These are phyloP conservation scores for Royoungia palumana DNA, from an alignment of 768 basidiomycete genomes.

Conservation along the genomic window DNA sequence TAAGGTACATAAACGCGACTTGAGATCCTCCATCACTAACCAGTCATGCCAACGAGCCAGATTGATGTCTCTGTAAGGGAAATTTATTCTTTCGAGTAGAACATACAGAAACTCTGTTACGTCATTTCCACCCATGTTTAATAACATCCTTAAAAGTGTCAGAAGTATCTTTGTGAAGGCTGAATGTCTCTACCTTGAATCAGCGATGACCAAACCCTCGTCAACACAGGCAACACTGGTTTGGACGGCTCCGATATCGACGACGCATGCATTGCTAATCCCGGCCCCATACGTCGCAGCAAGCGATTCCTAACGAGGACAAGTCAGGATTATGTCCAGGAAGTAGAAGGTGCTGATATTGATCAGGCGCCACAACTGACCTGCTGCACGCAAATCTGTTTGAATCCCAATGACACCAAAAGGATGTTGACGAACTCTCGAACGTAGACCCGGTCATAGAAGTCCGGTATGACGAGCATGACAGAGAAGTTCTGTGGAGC, in stretches of 20 bases:
- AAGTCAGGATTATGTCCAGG: background rate
- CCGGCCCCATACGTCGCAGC: constrained; percentile 95
- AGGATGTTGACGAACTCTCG: constrained; percentile 73
- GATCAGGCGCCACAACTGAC: constrained; percentile 33
- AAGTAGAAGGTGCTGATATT: background rate
- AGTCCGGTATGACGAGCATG: constrained; percentile 88
- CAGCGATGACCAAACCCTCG: constrained; percentile 83
- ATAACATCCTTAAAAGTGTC: constrained; percentile 51
- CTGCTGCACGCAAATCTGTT: constrained; percentile 90
- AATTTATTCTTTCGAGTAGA: constrained; percentile 72
- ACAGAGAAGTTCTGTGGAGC: constrained; percentile 73
- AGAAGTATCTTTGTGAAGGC: constrained; percentile 2
- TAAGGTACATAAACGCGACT: constrained; percentile 78
- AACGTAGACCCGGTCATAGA: constrained; percentile 82
- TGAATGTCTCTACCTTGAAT: constrained; percentile 64
- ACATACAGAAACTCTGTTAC: constrained; percentile 87
- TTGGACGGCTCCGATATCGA: constrained; percentile 85
- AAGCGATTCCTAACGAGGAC: constrained; percentile 67
- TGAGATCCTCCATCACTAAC: constrained; percentile 89
- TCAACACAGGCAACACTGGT: constrained; percentile 92
- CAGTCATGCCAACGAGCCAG: constrained; percentile 80
- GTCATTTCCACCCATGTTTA: constrained; percentile 92
- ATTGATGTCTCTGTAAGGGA: constrained; percentile 86
- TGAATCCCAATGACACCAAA: constrained; percentile 81
- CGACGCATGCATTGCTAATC: constrained; percentile 90